Conservation (phyloP, 495 filamentous ascomycete genomes). For the Penicillium odoratum region DNA sequence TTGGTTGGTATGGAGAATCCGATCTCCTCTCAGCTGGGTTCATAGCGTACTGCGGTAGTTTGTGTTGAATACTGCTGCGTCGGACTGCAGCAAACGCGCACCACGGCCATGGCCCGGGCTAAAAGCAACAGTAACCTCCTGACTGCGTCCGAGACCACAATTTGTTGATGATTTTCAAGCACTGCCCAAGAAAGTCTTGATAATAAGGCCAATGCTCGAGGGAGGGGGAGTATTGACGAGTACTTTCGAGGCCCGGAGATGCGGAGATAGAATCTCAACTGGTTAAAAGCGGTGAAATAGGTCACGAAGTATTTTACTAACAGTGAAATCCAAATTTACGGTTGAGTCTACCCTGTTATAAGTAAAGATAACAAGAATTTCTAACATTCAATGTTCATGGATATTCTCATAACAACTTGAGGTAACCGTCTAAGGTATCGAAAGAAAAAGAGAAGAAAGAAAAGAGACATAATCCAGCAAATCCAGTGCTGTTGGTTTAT, state of each 20-base stretch:
- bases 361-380: background rate
- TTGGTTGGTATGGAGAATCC: background rate
- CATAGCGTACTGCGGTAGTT: background rate
- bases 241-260: background rate
- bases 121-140: background rate
- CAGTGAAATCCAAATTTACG: too few species aligned
- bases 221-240: background rate
- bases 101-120: background rate
- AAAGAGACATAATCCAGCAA: background rate
- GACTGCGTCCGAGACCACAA: too few species aligned
- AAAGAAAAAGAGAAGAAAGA: background rate
- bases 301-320: background rate
- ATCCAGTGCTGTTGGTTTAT: slow-evolving; percentile 1
- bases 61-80: background rate
- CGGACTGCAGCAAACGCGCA: slow-evolving; percentile 1
- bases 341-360: background rate
- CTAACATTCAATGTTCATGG: background rate
- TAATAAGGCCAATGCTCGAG: background rate
- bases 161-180: background rate
- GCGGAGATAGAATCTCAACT: background rate
- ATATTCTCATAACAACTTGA: slow-evolving; percentile 7
- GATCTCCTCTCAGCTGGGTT: background rate
- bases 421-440: slow-evolving; percentile 8
- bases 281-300: slow-evolving; percentile 1
- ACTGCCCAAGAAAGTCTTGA: background rate